Percentiles rank a stretch among this genome's conserved stretches.
Conservation (phyloP, 2,329 filamentous ascomycete genomes). For the Neofusicoccum cordaticola region DNA sequence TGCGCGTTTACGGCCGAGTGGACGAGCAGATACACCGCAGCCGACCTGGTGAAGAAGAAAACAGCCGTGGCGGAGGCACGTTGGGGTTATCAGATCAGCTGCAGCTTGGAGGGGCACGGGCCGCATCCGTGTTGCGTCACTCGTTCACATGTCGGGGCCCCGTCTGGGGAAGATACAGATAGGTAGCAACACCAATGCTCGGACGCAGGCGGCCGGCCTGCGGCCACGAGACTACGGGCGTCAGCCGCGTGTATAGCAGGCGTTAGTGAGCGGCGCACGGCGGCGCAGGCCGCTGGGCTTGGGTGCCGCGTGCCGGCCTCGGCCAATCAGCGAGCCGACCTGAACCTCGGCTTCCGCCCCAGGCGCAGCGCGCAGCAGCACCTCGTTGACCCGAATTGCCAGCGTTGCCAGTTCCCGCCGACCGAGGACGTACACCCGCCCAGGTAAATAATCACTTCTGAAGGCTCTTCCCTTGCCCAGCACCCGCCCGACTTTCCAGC, state of each 20-base stretch:
- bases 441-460: neutral
- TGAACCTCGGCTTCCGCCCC: constrained; percentile 13
- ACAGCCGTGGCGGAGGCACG: neutral
- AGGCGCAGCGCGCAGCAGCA: neutral
- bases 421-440: constrained; percentile 12
- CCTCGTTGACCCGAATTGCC: constrained; percentile 10
- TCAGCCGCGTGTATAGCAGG: neutral
- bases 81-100: neutral
- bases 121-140: constrained; percentile 9
- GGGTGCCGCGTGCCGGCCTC: neutral
- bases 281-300: neutral
- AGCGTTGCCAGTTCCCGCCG: constrained; percentile 15
- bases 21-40: neutral
- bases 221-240: neutral
- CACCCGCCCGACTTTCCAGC: neutral
- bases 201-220: neutral
- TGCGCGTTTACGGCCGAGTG: neutral
- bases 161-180: neutral
- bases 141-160: constrained; percentile 12
- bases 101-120: neutral
- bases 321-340: constrained; percentile 1
- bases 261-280: neutral
- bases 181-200: constrained; percentile 1
- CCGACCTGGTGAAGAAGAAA: neutral
- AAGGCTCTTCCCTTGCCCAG: neutral